Conservation (phyloP, 495 filamentous ascomycete genomes). For the Aspergillus haitiensis region DNA sequence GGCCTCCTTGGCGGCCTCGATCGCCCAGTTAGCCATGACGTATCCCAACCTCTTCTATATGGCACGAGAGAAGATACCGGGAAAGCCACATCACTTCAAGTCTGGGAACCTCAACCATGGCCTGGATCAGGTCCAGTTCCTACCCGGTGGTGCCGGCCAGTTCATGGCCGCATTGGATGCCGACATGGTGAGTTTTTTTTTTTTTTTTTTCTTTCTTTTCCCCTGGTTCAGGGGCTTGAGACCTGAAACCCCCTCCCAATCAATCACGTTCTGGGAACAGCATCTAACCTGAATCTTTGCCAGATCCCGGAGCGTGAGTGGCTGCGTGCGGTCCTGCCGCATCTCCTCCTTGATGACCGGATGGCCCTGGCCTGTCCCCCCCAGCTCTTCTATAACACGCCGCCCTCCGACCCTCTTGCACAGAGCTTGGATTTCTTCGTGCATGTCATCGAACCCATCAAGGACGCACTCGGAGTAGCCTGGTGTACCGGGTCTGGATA, state of each 20-base stretch:
- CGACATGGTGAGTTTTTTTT: slow-evolving; percentile 42
- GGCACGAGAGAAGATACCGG: too few species aligned
- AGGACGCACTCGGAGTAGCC: too few species aligned
- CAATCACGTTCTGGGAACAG: too few species aligned
- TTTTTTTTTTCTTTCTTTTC: too few species aligned
- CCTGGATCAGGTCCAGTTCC: slow-evolving; percentile 33
- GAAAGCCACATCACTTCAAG: slow-evolving; percentile 30
- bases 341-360: slow-evolving; percentile 47
- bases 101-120: slow-evolving; percentile 56
- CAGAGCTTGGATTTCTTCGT: slow-evolving; percentile 41
- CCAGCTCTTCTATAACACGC: slow-evolving; percentile 57
- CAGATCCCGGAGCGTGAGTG: slow-evolving; percentile 52
- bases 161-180: slow-evolving; percentile 55
- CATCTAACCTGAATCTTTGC: too few species aligned
- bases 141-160: slow-evolving; percentile 44
- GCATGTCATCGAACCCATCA: too few species aligned
- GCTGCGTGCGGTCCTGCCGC: slow-evolving; percentile 51
- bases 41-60: too few species aligned
- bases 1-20: slow-evolving; percentile 39
- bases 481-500: too few species aligned
- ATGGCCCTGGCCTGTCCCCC: slow-evolving; percentile 54
- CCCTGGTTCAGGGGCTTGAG: too few species aligned
- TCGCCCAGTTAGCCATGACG: too few species aligned
- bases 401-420: slow-evolving; percentile 48
- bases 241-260: too few species aligned